Evolutionary conservation across 164 flowering plant species (phyloP).

Genomic region (Umbilicus rupestris): DNA sequence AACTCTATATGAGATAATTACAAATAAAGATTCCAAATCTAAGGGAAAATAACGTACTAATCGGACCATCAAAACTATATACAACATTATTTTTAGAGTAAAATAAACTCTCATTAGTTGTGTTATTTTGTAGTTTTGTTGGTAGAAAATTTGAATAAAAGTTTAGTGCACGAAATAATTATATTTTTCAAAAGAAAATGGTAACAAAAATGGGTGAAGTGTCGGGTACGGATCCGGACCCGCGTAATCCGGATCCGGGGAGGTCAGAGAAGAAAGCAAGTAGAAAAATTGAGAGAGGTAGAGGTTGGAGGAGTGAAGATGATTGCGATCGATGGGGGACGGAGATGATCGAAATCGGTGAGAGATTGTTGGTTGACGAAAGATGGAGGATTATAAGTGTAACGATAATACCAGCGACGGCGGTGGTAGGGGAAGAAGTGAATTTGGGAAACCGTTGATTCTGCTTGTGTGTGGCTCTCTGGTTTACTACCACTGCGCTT

Average conservation of each 20-base stretch:
- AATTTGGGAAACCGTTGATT: conserved; percentile 59
- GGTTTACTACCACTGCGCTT: conserved; percentile 88
- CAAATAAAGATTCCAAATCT: too few species aligned
- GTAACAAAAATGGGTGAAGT: not conserved
- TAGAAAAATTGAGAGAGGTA: not conserved
- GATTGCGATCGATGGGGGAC: not conserved
- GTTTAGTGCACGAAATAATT: too few species aligned
- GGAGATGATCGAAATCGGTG: not conserved
- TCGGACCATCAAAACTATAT: too few species aligned
- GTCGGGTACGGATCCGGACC: not conserved
- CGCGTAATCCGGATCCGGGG: not conserved
- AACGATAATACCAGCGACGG: not conserved
- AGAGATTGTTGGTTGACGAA: not conserved
- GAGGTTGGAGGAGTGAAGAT: not conserved
- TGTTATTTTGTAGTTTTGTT: too few species aligned
- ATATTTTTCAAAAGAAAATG: too few species aligned
- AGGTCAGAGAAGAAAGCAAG: not conserved
- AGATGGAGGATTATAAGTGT: not conserved
- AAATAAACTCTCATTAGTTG: too few species aligned
- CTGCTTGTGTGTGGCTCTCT: conserved; percentile 54
- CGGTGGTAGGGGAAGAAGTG: conserved; percentile 7
- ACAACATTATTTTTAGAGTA: too few species aligned
- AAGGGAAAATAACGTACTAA: too few species aligned
- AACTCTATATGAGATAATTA: too few species aligned
- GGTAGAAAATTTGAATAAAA: too few species aligned